Conservation (phyloP, 495 filamentous ascomycete genomes). For the Aspergillus mulundensis region DNA sequence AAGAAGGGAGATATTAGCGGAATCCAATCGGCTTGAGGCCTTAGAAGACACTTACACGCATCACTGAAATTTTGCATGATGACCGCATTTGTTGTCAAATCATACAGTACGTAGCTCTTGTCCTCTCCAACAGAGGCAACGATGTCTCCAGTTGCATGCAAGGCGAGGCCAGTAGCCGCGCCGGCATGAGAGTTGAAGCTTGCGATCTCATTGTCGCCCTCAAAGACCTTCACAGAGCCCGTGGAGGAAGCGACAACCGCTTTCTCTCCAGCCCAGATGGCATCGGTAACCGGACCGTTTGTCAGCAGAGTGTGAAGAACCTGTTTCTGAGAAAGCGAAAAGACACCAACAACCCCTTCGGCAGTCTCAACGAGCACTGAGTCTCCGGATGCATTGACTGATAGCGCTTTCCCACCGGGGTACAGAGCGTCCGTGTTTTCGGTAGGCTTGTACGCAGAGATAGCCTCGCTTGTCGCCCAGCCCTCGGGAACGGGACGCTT, state of each 20-base stretch:
- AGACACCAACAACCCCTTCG: constrained; percentile 74
- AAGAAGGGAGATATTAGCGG: constrained; percentile 8
- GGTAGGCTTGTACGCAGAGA: constrained; percentile 62
- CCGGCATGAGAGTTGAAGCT: constrained; percentile 77
- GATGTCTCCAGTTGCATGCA: constrained; percentile 82
- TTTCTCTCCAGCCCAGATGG: constrained; percentile 68
- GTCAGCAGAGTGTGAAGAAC: constrained; percentile 63
- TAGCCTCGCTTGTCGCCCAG: constrained; percentile 74
- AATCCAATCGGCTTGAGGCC: background rate
- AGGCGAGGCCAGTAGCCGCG: constrained; percentile 65
- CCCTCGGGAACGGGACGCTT: constrained; percentile 81
- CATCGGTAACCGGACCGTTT: constrained; percentile 69
- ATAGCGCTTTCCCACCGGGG: constrained; percentile 60
- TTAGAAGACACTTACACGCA: constrained; percentile 55
- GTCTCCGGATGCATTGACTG: constrained; percentile 60
- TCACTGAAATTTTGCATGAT: constrained; percentile 78
- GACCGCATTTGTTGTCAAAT: constrained; percentile 60
- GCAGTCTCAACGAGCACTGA: constrained; percentile 75
- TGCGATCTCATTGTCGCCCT: constrained; percentile 58
- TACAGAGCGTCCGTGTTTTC: constrained; percentile 59
- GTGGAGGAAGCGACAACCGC: constrained; percentile 70
- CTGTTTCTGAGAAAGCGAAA: constrained; percentile 67
- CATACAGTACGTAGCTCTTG: constrained; percentile 91
- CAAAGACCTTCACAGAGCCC: constrained; percentile 75
- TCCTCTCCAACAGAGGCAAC: constrained; percentile 85